Conservation (phyloP, 495 filamentous ascomycete genomes). For the Talaromyces stipitatus region DNA sequence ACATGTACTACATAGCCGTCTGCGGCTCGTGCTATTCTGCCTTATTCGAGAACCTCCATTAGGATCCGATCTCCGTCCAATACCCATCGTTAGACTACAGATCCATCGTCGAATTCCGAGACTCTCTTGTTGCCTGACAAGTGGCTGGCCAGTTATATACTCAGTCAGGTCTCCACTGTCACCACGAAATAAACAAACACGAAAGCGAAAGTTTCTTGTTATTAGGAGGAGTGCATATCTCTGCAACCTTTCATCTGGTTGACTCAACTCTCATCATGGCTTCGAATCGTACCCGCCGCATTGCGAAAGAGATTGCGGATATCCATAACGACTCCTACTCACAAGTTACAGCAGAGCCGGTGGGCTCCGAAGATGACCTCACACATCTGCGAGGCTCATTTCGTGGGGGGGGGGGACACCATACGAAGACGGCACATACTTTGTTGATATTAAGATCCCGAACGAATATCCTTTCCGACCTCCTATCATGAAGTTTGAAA, state of each 20-base stretch:
- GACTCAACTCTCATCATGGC: constrained; percentile 45
- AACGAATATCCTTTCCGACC: constrained; percentile 90
- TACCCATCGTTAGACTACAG: not conserved
- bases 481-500: constrained; percentile 86
- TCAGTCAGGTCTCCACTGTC: not conserved
- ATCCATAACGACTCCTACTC: constrained; percentile 71
- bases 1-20: not conserved
- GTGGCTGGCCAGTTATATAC: not conserved
- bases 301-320: constrained; percentile 87
- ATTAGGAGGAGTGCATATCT: not conserved
- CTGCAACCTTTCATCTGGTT: not conserved
- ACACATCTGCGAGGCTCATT: constrained; percentile 81
- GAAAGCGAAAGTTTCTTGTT: not conserved
- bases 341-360: constrained; percentile 60
- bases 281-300: constrained; percentile 69
- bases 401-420: constrained; percentile 81
- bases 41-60: not conserved
- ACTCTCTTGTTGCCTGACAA: not conserved
- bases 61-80: not conserved
- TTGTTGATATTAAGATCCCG: constrained; percentile 80
- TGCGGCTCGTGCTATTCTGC: not conserved
- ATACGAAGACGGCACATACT: constrained; percentile 81
- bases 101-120: not conserved
- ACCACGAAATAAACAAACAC: not conserved
- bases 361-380: constrained; percentile 60